Evolutionary conservation across 2,329 filamentous ascomycete genomes (phyloP).

Genomic region (Epichloe gansuensis): DNA sequence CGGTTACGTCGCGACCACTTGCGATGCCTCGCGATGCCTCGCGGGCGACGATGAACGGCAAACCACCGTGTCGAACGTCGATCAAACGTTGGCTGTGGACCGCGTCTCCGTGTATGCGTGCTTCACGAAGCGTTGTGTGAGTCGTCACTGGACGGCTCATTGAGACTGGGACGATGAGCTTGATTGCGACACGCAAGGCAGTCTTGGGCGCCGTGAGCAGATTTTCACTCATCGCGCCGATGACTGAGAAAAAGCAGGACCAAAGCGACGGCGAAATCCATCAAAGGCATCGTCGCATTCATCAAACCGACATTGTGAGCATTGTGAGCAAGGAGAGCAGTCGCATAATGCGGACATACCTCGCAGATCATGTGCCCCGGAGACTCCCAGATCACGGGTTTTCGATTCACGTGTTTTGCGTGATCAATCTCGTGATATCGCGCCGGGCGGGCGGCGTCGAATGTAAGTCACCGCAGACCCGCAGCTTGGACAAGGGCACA

Average conservation of each 20-base stretch:
- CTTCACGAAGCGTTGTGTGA: not conserved
- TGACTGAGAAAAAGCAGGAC: not conserved
- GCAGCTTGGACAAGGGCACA: constrained; percentile 5
- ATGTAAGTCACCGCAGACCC: constrained; percentile 19
- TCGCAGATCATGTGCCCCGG: constrained; percentile 32
- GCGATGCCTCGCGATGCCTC: not conserved
- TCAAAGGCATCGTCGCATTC: constrained; percentile 2
- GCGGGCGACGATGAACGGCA: not conserved
- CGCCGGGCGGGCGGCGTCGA: constrained; percentile 15
- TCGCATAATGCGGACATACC: constrained; percentile 26
- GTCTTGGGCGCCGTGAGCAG: not conserved
- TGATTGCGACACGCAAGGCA: not conserved
- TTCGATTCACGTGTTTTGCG: constrained; percentile 32
- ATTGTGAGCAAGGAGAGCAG: constrained; percentile 10
- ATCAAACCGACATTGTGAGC: constrained; percentile 11
- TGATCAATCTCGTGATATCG: constrained; percentile 38
- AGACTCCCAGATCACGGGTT: constrained; percentile 31
- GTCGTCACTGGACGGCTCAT: constrained; percentile 4
- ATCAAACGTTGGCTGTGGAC: not conserved
- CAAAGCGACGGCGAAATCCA: not conserved
- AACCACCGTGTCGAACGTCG: not conserved
- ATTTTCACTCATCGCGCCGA: not conserved
- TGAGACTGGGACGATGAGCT: not conserved
- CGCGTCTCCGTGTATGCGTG: not conserved
- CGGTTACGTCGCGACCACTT: not conserved